These are phyloP conservation scores for Penicillium manginii DNA, from an alignment of 495 filamentous ascomycete genomes.

Conservation along the genomic window DNA sequence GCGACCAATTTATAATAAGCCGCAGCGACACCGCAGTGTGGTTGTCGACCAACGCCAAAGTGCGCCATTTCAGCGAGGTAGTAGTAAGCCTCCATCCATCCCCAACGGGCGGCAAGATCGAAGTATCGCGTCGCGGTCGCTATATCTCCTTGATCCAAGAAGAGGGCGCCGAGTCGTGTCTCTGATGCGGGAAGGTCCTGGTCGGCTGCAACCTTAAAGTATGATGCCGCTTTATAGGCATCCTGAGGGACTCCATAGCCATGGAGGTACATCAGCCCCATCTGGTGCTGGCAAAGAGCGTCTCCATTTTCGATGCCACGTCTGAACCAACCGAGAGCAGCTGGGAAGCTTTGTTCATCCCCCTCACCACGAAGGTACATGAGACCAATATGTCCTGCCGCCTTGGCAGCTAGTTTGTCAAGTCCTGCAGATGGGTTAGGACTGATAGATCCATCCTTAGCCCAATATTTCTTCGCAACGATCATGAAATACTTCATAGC, in stretches of 20 bases:
- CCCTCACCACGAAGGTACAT: conserved; percentile 96
- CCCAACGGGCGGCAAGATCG: conserved; percentile 86
- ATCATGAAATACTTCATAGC: conserved; percentile 83
- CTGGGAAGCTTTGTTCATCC: conserved; percentile 74
- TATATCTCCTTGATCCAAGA: conserved; percentile 86
- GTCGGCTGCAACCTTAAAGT: conserved; percentile 80
- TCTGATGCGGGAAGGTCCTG: conserved; percentile 84
- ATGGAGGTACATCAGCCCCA: conserved; percentile 85
- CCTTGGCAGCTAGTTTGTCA: conserved; percentile 85
- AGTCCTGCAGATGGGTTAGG: conserved; percentile 56
- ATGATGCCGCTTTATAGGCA: conserved; percentile 71
- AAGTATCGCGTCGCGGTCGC: conserved; percentile 82
- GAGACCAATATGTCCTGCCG: conserved; percentile 86
- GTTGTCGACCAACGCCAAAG: conserved; percentile 77
- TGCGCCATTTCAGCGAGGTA: conserved; percentile 91
- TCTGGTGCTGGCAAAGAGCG: conserved; percentile 79
- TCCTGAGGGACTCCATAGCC: conserved; percentile 82
- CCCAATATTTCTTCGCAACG: conserved; percentile 87
- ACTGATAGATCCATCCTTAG: conserved; percentile 67
- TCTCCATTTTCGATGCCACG: conserved; percentile 81
- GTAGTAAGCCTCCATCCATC: conserved; percentile 91
- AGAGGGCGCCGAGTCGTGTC: conserved; percentile 80
- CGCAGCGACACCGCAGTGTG: conserved; percentile 78
- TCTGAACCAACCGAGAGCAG: conserved; percentile 83
- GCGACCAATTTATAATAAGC: conserved; percentile 94